Evolutionary conservation across 768 basidiomycete species (phyloP), one percentile per base, ranked within the genome.

Genomic region (Fibroporia radiculosa): DNA sequence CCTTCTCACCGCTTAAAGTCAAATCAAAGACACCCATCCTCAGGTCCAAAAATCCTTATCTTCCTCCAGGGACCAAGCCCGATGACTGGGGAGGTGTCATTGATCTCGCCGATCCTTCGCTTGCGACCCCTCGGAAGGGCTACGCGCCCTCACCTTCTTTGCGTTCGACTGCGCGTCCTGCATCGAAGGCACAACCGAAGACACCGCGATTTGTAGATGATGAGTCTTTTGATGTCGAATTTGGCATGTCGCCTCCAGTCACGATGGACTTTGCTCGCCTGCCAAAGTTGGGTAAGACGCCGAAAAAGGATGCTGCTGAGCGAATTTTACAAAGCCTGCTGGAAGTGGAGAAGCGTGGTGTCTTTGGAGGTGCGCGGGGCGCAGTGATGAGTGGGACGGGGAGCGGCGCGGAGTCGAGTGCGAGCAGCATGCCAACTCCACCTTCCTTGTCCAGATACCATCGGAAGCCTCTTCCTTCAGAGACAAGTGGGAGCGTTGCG

Each of bases 1-100:
- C 52, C 20, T 58, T 72, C 1, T 79, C 77, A 4, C 74, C 82
- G 14, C 61, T 77, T 45, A 74, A 78, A 53, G 61, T 74, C 44
- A 80, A 80, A 54, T 63, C 67, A 14, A 77, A 78, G 59, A 79
- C 82, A 0, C 82, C 82, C 3, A 61, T 73, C 8, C 62, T 71
- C 16, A 78, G 76, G 49, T 63, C 64, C 24, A 64, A 69, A 11
- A 84, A 84, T 45, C 78, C 81, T 1, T 80, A 83, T 56, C 69
- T 86, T 6, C 72, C 80, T 0, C 58, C 70, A 3, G 68, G 73
- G 38, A 63, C 65, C 2, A 59, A 71, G 5, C 73, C 80, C 2
- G 61, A 65, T 8, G 63, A 78, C 13, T 88, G 85, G 84, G 75
- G 75, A 54, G 86, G 86, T 8, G 62, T 91, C 26, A 81, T 89